phyloP scores from a whole-genome alignment of 257 asterid species.

The Gentiana macrophylla region DNA sequence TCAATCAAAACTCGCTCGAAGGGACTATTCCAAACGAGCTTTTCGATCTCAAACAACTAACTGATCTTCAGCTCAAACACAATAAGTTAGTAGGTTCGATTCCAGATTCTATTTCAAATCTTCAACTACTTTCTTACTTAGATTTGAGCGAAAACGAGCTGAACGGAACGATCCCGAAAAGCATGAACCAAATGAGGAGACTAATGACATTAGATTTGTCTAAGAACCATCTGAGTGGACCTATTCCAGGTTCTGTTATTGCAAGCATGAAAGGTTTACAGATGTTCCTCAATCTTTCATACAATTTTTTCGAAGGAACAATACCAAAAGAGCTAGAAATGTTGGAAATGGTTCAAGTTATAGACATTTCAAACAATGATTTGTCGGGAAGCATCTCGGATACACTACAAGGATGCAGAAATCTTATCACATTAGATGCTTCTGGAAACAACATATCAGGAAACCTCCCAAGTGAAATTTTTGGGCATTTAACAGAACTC shows the following conservation, averaged over 20 bases:
- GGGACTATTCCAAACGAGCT: constrained; percentile 50
- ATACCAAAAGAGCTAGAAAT: constrained; percentile 53
- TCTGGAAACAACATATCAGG: constrained; percentile 54
- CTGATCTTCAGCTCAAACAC: constrained; percentile 39
- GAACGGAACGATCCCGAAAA: constrained; percentile 48
- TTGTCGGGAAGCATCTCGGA: constrained; percentile 50
- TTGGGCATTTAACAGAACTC: constrained; percentile 31
- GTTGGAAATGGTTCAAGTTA: constrained; percentile 67
- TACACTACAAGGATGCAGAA: constrained; percentile 43
- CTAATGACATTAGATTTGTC: constrained; percentile 51
- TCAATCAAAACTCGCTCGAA: constrained; percentile 36
- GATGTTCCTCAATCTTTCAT: constrained; percentile 52
- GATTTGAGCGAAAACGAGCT: constrained; percentile 62
- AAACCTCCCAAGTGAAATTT: constrained; percentile 26
- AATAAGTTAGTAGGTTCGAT: constrained; percentile 45
- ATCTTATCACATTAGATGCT: constrained; percentile 46
- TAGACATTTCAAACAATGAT: constrained; percentile 53
- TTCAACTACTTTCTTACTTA: constrained; percentile 36
- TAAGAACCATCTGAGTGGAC: constrained; percentile 40
- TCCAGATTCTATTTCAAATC: constrained; percentile 39
- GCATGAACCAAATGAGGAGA: constrained; percentile 33
- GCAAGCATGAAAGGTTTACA: constrained; percentile 53
- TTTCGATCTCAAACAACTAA: constrained; percentile 38
- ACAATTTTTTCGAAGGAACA: constrained; percentile 41
- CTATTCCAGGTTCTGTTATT: constrained; percentile 33